Percentiles rank a stretch among this genome's conserved stretches.
phyloP scores from a whole-genome alignment of 2,329 filamentous ascomycete species.

The Alternaria sp. region DNA sequence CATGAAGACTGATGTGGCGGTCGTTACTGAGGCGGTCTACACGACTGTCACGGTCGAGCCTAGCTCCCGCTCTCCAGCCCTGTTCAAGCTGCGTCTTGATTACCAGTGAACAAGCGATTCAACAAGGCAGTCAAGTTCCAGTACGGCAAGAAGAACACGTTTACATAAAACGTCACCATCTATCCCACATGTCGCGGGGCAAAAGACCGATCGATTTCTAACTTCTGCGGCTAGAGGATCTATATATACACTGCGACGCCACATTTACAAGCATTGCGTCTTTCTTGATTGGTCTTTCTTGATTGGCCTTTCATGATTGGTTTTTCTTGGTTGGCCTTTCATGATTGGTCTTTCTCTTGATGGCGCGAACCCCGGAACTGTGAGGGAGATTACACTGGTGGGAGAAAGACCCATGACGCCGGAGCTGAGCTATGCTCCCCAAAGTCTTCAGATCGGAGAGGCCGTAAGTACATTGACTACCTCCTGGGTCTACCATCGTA shows the following conservation, averaged over 20 bases:
- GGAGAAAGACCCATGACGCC: conserved; percentile 16
- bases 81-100: no score
- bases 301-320: no score
- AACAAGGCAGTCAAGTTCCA: neutral
- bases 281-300: no score
- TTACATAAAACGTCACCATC: neutral
- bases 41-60: conserved; percentile 14
- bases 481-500: neutral
- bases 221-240: no score
- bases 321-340: no score
- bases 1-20: conserved; percentile 11
- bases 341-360: neutral
- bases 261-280: conserved; percentile 6
- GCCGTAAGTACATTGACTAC: neutral
- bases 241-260: no score
- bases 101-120: neutral
- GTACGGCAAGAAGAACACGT: conserved; percentile 9
- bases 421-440: neutral
- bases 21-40: conserved; percentile 23
- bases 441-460: no score
- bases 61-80: neutral
- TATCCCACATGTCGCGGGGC: neutral
- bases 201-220: no score
- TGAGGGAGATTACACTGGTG: conserved; percentile 19
- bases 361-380: neutral